A percentile compares a stretch with the other conserved stretches of the same genome.
Evolutionary conservation across 768 basidiomycete genomes (phyloP).

Genomic region (Kwoniella dendrophila): DNA sequence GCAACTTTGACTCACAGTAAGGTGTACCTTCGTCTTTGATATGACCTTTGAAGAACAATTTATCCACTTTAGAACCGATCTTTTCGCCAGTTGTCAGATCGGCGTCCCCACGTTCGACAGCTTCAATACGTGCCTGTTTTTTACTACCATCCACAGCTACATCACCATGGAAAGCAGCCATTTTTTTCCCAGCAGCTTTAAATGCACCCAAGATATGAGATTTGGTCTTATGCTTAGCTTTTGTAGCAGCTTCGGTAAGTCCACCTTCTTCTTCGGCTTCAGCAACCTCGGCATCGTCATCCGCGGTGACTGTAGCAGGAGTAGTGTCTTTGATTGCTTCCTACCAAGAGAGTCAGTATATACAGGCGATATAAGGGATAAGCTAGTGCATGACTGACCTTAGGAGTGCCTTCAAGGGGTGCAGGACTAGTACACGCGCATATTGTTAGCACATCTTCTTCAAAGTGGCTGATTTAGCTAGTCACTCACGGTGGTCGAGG

Average conservation of each 20-base stretch:
- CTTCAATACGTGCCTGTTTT: constrained; percentile 49
- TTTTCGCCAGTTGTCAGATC: constrained; percentile 29
- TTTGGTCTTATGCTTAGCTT: constrained; percentile 53
- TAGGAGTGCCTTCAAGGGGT: constrained; percentile 51
- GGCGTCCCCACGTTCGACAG: constrained; percentile 1
- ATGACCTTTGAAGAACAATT: constrained; percentile 49
- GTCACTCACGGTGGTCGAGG: constrained; percentile 51
- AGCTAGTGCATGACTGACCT: constrained; percentile 17
- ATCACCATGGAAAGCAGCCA: constrained; percentile 56
- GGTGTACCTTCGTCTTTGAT: constrained; percentile 54
- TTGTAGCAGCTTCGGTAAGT: constrained; percentile 41
- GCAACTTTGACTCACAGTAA: constrained; percentile 43
- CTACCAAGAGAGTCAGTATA: constrained; percentile 15
- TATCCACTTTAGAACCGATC: constrained; percentile 56
- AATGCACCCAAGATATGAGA: constrained; percentile 53
- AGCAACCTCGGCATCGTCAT: constrained; percentile 47
- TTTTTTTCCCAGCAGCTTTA: constrained; percentile 54
- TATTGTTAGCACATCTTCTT: constrained; percentile 6
- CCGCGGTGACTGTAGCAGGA: constrained; percentile 42
- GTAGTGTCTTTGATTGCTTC: constrained; percentile 53
- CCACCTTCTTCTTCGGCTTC: constrained; percentile 55
- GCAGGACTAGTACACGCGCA: constrained; percentile 41
- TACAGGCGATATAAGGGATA: not conserved
- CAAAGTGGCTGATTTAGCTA: not conserved
- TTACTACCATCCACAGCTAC: constrained; percentile 56